Evolutionary conservation across 106 monocot genomes (phyloP).

Genomic region (Dioscorea dumetorum): DNA sequence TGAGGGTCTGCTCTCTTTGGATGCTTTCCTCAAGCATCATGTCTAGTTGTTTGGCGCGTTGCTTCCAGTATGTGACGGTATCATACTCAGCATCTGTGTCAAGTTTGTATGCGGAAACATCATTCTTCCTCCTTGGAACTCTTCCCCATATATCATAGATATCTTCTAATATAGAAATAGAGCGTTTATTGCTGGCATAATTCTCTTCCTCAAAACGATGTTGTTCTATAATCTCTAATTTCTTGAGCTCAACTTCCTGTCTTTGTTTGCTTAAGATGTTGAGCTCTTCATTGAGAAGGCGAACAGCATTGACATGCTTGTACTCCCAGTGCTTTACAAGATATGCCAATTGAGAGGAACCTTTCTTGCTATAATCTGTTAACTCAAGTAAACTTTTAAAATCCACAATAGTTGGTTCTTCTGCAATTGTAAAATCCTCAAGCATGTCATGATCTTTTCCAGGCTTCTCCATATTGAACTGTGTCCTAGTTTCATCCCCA

Average conservation of each 20-base stretch:
- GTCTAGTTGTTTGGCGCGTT: conserved; percentile 37
- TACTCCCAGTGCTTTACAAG: conserved; percentile 61
- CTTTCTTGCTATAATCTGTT: conserved; percentile 56
- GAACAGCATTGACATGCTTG: conserved; percentile 54
- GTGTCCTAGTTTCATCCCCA: conserved; percentile 34
- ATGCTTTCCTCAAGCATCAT: conserved; percentile 49
- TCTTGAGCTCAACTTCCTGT: conserved; percentile 50
- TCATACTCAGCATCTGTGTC: conserved; percentile 47
- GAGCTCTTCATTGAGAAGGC: conserved; percentile 66
- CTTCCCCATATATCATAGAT: conserved; percentile 35
- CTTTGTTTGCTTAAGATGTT: conserved; percentile 44
- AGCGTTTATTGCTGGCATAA: conserved; percentile 24
- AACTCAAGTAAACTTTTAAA: conserved; percentile 46
- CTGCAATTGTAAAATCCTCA: conserved; percentile 34
- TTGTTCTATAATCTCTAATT: conserved; percentile 51
- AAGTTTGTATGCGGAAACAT: conserved; percentile 26
- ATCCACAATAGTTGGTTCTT: conserved; percentile 41
- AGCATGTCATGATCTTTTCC: conserved; percentile 44
- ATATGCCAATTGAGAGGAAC: conserved; percentile 58
- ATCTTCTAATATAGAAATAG: conserved; percentile 48
- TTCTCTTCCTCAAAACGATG: conserved; percentile 54
- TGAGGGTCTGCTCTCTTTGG: conserved; percentile 40
- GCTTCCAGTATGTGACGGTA: conserved; percentile 51
- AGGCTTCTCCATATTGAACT: conserved; percentile 64
- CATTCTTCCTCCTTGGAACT: conserved; percentile 32